Evolutionary conservation across 352 stramenopile species (phyloP).

Genomic region (Pythium biforme): DNA sequence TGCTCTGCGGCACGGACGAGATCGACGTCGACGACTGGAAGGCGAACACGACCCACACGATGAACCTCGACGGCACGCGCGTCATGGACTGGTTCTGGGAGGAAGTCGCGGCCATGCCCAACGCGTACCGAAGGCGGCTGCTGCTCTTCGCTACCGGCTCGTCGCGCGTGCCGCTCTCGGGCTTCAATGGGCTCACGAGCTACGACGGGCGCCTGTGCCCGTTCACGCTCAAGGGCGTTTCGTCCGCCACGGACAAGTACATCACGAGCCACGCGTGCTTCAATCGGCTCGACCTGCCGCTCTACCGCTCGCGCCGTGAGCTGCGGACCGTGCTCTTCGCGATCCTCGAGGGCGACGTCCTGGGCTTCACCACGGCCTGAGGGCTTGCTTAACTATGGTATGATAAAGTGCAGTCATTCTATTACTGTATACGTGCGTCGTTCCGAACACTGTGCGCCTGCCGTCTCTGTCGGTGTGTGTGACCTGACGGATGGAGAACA

Average conservation of each 20-base stretch:
- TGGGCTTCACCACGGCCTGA: constrained; percentile 26
- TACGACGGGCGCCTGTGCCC: constrained; percentile 76
- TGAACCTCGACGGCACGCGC: constrained; percentile 33
- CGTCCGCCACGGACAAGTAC: constrained; percentile 18
- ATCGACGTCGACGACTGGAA: constrained; percentile 97
- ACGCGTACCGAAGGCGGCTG: constrained; percentile 68
- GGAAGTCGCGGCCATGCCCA: constrained; percentile 88
- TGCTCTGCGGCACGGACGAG: constrained; percentile 94
- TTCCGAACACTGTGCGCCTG: too few species aligned
- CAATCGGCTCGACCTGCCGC: constrained; percentile 85
- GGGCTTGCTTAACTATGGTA: too few species aligned
- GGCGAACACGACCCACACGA: constrained; percentile 66
- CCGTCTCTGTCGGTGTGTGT: too few species aligned
- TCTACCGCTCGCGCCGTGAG: constrained; percentile 80
- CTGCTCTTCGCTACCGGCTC: constrained; percentile 83
- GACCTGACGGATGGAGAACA: too few species aligned
- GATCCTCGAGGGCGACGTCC: constrained; percentile 29
- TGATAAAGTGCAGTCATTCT: too few species aligned
- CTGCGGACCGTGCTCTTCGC: constrained; percentile 28
- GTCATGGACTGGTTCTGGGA: constrained; percentile 94
- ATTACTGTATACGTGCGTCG: too few species aligned
- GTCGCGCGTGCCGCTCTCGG: constrained; percentile 68
- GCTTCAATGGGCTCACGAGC: constrained; percentile 71
- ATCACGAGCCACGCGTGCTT: constrained; percentile 60
- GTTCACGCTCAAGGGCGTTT: constrained; percentile 71